phyloP scores from a whole-genome alignment of 768 basidiomycete species.

The Phylloporus scabripes region DNA sequence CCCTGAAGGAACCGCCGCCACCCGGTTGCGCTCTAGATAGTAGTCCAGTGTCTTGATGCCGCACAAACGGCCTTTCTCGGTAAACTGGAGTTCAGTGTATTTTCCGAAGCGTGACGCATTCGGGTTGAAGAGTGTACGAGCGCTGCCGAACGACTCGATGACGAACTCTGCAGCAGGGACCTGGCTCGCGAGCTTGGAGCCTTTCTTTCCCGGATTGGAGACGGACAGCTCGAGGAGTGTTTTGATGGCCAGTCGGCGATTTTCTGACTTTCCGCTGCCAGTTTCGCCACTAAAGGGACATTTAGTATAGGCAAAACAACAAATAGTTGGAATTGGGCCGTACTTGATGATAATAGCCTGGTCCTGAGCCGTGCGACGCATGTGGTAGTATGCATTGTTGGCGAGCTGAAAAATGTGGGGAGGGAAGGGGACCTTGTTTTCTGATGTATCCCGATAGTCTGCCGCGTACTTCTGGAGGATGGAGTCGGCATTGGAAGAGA shows the following conservation, averaged over 20 bases:
- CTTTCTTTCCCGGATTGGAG: constrained; percentile 87
- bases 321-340: constrained; percentile 16
- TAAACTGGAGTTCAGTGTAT: constrained; percentile 97
- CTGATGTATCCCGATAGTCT: constrained; percentile 73
- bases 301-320: background rate
- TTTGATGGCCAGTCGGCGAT: constrained; percentile 85
- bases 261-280: constrained; percentile 91
- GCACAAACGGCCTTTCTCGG: constrained; percentile 79
- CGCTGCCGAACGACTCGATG: constrained; percentile 90
- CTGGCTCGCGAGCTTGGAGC: constrained; percentile 79
- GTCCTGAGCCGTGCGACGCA: constrained; percentile 90
- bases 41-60: constrained; percentile 97
- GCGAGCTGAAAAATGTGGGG: constrained; percentile 94
- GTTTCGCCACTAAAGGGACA: constrained; percentile 71
- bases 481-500: constrained; percentile 77
- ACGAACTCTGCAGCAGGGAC: constrained; percentile 94
- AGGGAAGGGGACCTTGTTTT: constrained; percentile 53
- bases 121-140: constrained; percentile 85
- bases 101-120: constrained; percentile 97
- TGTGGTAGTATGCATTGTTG: constrained; percentile 92
- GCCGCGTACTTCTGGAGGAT: constrained; percentile 80
- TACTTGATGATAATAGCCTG: constrained; percentile 85
- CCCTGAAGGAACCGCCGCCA: constrained; percentile 81
- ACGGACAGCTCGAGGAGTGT: constrained; percentile 87
- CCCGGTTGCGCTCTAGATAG: constrained; percentile 87